Base-by-base conservation (phyloP, 208 protist species). In the Acanthamoeba divionensis region DNA sequence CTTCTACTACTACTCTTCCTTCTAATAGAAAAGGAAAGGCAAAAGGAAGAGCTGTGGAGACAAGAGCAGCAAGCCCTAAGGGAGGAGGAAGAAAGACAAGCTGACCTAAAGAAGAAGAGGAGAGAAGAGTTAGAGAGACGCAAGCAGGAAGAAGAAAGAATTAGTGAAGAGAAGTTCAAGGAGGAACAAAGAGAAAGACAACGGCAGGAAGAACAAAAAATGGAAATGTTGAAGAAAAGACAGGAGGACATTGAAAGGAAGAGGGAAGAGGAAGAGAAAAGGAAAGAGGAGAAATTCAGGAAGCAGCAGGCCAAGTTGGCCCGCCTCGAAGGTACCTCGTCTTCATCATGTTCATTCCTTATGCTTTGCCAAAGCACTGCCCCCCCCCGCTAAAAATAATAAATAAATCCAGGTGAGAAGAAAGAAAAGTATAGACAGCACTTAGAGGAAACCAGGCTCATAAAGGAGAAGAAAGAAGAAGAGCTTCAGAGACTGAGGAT, bases 261-360 rank as follows among this genome's bases (percentile, higher is more conserved):
- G n/a, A n/a, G 63, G 36, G 50, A 62, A 13, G 21, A 86, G 77
- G 31, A 86, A 55, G 54, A 86, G 36, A 13, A 18, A 29, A 24
- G 66, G 54, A 66, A 86, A 1, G 77, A 86, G 77, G 77, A 86
- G 77, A 29, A 31, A 18, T 66, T 60, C 77, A 60, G 44, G 63
- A 71, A 71, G 18, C 24, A 29, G 15, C 24, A 15, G 12, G 63
- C n/a, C 15, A 71, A 29, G n/a, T 13, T 36, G 24, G 12, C 15
- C 24, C 13, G 24, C 63, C 13, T 36, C n/a, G 63, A 71, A 44
- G 79, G 79, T n/a, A n/a, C n/a, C n/a, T n/a, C n/a, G n/a, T n/a
- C n/a, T n/a, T n/a, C n/a, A n/a, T n/a, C n/a, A n/a, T n/a, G n/a
- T n/a, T n/a, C n/a, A n/a, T n/a, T n/a, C n/a, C n/a, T n/a, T n/a